phyloP scores from a whole-genome alignment of 306 rosid genomes.

The Acacia confusa region DNA sequence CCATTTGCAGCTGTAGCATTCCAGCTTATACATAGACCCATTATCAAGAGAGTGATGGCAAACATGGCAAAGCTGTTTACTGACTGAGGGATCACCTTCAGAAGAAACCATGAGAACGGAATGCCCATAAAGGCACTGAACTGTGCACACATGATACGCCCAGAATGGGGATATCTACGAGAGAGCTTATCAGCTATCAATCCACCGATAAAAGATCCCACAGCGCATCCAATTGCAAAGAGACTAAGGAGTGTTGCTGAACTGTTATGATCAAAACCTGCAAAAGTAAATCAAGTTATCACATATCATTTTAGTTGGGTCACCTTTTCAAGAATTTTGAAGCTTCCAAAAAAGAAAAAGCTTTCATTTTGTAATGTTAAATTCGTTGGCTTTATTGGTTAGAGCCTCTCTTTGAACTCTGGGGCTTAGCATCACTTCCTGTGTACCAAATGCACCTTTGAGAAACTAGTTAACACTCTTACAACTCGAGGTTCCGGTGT shows the following conservation, averaged over 20 bases:
- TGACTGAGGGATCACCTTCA: constrained; percentile 77
- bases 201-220: constrained; percentile 83
- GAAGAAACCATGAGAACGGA: constrained; percentile 87
- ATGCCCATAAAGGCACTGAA: constrained; percentile 96
- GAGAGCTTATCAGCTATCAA: constrained; percentile 72
- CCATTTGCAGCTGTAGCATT: constrained; percentile 79
- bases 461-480: neutral
- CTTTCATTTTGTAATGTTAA: neutral
- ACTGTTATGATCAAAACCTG: constrained; percentile 87
- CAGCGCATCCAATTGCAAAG: constrained; percentile 86
- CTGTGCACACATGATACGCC: constrained; percentile 89
- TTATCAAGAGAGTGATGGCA: constrained; percentile 69
- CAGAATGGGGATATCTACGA: constrained; percentile 71
- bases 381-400: neutral
- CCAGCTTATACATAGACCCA: constrained; percentile 98
- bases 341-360: neutral
- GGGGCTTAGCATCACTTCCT: no score
- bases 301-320: neutral
- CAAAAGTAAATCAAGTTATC: constrained; percentile 23
- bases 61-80: constrained; percentile 63
- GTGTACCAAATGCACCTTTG: neutral
- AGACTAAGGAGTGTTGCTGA: constrained; percentile 79
- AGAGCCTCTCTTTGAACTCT: no score
- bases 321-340: neutral
- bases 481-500: neutral